Percentiles rank a stretch among this genome's conserved stretches.
Conservation (phyloP, 2,329 filamentous ascomycete species). For the Hypoxylon rubiginosum region DNA sequence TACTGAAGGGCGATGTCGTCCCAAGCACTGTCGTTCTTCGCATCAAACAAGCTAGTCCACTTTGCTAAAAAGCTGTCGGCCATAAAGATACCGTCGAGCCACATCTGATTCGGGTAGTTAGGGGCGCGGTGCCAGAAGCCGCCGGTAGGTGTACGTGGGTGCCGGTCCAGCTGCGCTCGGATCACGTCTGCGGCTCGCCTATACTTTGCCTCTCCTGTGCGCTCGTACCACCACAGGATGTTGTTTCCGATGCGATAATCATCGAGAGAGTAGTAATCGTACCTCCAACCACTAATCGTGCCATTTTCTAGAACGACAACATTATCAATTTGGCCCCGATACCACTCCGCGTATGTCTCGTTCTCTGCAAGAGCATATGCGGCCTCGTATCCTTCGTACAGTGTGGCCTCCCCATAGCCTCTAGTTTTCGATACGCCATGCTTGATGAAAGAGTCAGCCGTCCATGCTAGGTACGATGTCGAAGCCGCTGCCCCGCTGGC, state of each 20-base stretch:
- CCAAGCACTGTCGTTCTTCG: slow-evolving; percentile 57
- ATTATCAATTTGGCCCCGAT: slow-evolving; percentile 60
- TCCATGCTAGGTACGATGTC: slow-evolving; percentile 53
- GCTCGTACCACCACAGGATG: slow-evolving; percentile 63
- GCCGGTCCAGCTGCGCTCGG: slow-evolving; percentile 60
- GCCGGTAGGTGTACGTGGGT: slow-evolving; percentile 63
- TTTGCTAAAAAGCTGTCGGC: slow-evolving; percentile 60
- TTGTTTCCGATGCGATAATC: slow-evolving; percentile 68
- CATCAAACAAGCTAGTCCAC: slow-evolving; percentile 57
- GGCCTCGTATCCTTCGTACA: slow-evolving; percentile 62
- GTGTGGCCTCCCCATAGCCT: slow-evolving; percentile 60
- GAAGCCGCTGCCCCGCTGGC: slow-evolving; percentile 29
- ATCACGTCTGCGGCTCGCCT: slow-evolving; percentile 62
- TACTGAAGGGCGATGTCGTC: slow-evolving; percentile 60
- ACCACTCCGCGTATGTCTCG: slow-evolving; percentile 59
- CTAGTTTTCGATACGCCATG: slow-evolving; percentile 56
- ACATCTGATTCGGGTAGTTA: slow-evolving; percentile 62
- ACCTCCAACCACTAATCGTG: slow-evolving; percentile 61
- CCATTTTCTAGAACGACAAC: slow-evolving; percentile 62
- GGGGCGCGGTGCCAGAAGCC: slow-evolving; percentile 68
- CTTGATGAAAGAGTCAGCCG: slow-evolving; percentile 63
- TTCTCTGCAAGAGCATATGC: slow-evolving; percentile 60
- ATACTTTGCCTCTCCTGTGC: slow-evolving; percentile 62
- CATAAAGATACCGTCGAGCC: slow-evolving; percentile 70
- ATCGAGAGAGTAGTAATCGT: slow-evolving; percentile 63